A percentile compares a stretch with the other conserved stretches of the same genome.
Evolutionary conservation across 2,329 filamentous ascomycete species (phyloP).

Genomic region (Fusarium nanum): DNA sequence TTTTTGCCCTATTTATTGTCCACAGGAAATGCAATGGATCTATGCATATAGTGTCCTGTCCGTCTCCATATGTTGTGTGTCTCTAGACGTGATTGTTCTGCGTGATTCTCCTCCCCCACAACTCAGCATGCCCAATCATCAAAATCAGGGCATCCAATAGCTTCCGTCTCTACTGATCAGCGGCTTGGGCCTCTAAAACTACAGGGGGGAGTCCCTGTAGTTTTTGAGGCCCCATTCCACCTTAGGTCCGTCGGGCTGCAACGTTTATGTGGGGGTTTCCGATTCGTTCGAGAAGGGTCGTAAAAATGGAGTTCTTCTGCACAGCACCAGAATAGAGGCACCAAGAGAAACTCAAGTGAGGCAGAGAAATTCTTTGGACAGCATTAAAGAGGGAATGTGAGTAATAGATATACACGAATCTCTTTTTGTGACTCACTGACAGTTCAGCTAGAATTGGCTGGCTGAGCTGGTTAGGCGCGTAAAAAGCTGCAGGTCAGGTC

Average conservation of each 20-base stretch:
- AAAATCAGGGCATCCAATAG: constrained; percentile 37
- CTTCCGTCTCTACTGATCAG: constrained; percentile 7
- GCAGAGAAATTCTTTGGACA: constrained; percentile 16
- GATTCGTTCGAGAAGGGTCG: constrained; percentile 37
- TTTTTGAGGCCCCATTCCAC: constrained; percentile 34
- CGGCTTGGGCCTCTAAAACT: constrained; percentile 14
- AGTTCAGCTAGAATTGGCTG: background rate
- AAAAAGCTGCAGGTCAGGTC: background rate
- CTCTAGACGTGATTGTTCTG: background rate
- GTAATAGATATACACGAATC: background rate
- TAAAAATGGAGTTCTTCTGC: background rate
- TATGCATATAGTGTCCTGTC: background rate
- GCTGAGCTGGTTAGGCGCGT: constrained; percentile 1
- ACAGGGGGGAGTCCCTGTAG: constrained; percentile 15
- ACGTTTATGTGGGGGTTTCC: constrained; percentile 42
- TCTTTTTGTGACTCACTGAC: constrained; percentile 11
- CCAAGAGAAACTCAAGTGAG: background rate
- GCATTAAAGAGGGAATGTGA: background rate
- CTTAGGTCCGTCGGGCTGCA: constrained; percentile 33
- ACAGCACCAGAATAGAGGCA: background rate
- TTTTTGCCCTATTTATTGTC: constrained; percentile 5
- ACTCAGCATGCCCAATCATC: constrained; percentile 34
- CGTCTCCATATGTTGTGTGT: background rate
- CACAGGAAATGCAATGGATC: background rate
- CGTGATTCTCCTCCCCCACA: constrained; percentile 1